These are phyloP conservation scores for Aspergillus pseudoviridinutans DNA, from an alignment of 2,329 filamentous ascomycete species.

Conservation along the genomic window DNA sequence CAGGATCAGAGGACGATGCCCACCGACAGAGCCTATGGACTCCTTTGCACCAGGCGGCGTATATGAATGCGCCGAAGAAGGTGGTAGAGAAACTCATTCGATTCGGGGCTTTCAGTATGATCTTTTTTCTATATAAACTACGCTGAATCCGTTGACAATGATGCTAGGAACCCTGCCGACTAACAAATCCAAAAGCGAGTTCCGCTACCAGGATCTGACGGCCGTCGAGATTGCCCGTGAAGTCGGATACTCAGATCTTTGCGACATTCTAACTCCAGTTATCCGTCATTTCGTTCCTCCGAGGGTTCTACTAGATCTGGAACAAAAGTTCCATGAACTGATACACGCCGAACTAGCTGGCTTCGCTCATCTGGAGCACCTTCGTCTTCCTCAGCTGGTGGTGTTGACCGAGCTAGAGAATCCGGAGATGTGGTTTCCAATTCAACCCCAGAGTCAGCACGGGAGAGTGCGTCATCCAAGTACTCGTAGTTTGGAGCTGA, in stretches of 20 bases:
- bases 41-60: conserved; percentile 2
- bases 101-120: neutral
- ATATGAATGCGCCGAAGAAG: conserved; percentile 1
- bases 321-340: neutral
- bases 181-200: neutral
- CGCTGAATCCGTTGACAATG: neutral
- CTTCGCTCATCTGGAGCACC: neutral
- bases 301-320: neutral
- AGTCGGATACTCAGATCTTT: neutral
- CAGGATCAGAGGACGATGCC: neutral
- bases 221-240: conserved; percentile 2
- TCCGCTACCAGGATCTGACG: neutral
- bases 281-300: neutral
- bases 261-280: neutral
- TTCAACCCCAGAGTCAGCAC: neutral
- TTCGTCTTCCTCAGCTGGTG: neutral
- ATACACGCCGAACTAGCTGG: neutral
- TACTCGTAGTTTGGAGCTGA: neutral
- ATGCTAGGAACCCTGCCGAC: neutral
- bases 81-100: neutral
- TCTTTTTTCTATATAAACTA: neutral
- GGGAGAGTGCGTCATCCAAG: neutral
- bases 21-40: neutral
- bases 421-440: conserved; percentile 4
- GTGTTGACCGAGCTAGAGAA: conserved; percentile 1